A percentile compares a stretch with the other conserved stretches of the same genome.
phyloP scores from a whole-genome alignment of 768 basidiomycete genomes.

The Pseudohyphozyma bogoriensis region DNA sequence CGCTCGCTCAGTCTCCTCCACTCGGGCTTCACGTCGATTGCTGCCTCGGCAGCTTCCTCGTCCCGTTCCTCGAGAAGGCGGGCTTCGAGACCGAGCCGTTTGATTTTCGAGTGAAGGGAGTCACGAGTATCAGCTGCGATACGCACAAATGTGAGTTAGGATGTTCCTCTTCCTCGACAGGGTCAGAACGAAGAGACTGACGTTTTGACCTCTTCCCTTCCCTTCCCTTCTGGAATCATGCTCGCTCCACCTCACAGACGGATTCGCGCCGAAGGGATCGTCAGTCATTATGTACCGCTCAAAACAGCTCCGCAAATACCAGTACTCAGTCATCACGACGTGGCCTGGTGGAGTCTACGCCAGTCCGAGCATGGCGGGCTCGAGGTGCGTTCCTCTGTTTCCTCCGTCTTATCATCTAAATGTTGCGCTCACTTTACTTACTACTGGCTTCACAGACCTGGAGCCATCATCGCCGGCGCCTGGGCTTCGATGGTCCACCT shows the following conservation, averaged over 20 bases:
- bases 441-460: conserved; percentile 50
- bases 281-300: conserved; percentile 92
- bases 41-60: conserved; percentile 57
- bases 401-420: background rate
- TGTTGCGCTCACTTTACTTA: background rate
- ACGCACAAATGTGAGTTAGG: conserved; percentile 63
- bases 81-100: conserved; percentile 46
- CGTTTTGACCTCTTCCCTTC: conserved; percentile 9
- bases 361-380: conserved; percentile 26
- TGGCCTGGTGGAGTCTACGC: conserved; percentile 60
- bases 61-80: conserved; percentile 72
- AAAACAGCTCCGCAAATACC: conserved; percentile 22
- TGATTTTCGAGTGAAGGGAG: conserved; percentile 82
- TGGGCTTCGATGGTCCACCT: conserved; percentile 96
- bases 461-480: conserved; percentile 82
- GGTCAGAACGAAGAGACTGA: background rate
- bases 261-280: conserved; percentile 86
- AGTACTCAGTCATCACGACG: conserved; percentile 30
- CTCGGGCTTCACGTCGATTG: conserved; percentile 63
- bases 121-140: conserved; percentile 91
- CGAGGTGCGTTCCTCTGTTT: conserved; percentile 1
- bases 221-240: too few species aligned
- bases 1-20: too few species aligned
- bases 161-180: background rate
- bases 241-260: conserved; percentile 42